Evolutionary conservation across 495 filamentous ascomycete genomes (phyloP).

Genomic region (Lentithecium fluviatile): DNA sequence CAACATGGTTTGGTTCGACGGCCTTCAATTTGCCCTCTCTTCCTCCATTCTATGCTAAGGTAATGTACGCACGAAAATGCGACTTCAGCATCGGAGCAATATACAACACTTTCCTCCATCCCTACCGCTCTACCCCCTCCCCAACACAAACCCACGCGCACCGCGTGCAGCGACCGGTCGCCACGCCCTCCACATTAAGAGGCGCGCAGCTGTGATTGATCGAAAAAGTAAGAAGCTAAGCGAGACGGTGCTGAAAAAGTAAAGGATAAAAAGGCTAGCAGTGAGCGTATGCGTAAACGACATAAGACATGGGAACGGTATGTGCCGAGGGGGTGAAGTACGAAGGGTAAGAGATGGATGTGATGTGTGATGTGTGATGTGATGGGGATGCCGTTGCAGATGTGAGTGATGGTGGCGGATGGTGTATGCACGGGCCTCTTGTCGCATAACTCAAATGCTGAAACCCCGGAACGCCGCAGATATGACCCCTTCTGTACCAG

Average conservation of each 20-base stretch:
- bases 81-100: no score
- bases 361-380: not conserved
- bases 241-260: not conserved
- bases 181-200: not conserved
- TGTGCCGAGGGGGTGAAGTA: not conserved
- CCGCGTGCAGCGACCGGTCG: not conserved
- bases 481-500: slow-evolving; percentile 1
- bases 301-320: not conserved
- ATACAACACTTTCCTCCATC: no score
- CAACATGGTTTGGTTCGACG: no score
- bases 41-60: no score
- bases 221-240: not conserved
- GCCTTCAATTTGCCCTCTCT: no score
- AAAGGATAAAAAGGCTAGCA: not conserved
- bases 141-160: not conserved
- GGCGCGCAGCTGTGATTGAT: not conserved
- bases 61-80: no score
- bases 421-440: not conserved
- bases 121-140: no score
- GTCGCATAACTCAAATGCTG: not conserved
- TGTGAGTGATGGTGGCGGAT: not conserved
- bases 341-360: not conserved
- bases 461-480: slow-evolving; percentile 20
- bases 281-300: not conserved
- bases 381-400: no score